Percentiles rank a stretch among this genome's conserved stretches.
Conservation (phyloP, 306 rosid species). For the Dicorynia guianensis region DNA sequence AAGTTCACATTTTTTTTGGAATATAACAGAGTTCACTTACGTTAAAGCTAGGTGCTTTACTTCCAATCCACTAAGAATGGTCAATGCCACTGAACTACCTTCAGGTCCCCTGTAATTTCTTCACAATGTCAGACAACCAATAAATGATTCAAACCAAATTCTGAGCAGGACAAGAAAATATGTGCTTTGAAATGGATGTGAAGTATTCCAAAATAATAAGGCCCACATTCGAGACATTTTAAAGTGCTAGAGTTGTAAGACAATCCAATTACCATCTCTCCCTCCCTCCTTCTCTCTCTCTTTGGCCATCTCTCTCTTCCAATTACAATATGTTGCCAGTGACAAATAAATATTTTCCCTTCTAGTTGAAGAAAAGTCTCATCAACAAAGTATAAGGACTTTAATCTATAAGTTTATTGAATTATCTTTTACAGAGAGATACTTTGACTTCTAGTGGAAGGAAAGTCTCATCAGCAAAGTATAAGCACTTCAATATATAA, state of each 20-base stretch:
- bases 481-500: no score
- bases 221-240: neutral
- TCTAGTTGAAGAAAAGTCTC: no score
- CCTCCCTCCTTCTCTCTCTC: no score
- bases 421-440: no score
- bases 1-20: conserved; percentile 10
- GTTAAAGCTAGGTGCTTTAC: conserved; percentile 66
- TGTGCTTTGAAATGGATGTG: conserved; percentile 30
- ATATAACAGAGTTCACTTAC: conserved; percentile 54
- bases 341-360: no score
- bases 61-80: conserved; percentile 78
- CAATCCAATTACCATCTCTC: neutral
- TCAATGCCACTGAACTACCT: conserved; percentile 85
- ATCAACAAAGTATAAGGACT: no score
- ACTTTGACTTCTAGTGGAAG: no score
- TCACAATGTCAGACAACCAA: conserved; percentile 43
- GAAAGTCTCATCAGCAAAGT: no score
- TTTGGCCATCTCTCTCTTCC: no score
- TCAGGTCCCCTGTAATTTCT: conserved; percentile 81
- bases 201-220: neutral
- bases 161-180: conserved; percentile 7
- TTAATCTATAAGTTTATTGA: no score
- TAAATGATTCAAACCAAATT: conserved; percentile 37
- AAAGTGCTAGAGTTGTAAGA: neutral
- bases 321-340: no score